Evolutionary conservation across 176 grass and related monocot genomes (phyloP), one percentile per base, ranked within the genome.

Genomic region (Avena sativa): DNA sequence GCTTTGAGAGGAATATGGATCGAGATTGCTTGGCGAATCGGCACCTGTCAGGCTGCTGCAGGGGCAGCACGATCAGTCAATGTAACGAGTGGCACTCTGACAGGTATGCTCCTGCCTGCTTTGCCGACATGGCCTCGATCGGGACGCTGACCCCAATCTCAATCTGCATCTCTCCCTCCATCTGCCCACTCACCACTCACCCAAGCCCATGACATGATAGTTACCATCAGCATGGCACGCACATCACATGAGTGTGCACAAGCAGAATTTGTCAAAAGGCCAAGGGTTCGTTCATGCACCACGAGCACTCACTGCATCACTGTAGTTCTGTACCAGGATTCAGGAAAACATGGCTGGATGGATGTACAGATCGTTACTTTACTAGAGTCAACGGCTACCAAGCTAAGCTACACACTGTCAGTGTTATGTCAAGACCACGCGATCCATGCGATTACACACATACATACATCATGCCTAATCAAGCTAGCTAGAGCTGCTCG

Each of bases 71-170:
- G 14, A 30, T 48, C 58, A 80, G 43, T 14, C 10, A 52, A 36
- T 12, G 63, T 0, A 17, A 1, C 1, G 48, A 60, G 19, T 78
- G 79, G 78, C 30, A 86, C 40, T 67, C 63, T 80, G 85, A 84
- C 49, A 91, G 50, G 79, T 50, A 60, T 43, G 60, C 85, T 87
- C 65, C 67, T 84, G 80, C 65, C 58, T 68, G 56, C 81, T 5
- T 44, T 81, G 89, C 80, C 89, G 89, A 91, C 81, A 87, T 87
- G 68, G 81, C 79, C 40, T 90, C 68, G 40, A 43, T 43, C 40
- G 26, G 78, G 63, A 34, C 84, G 34, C 71, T 71, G 84, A 88
- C 46, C 46, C 57, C 53, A 28, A 28, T 1, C 28, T 28, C 71
- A 61, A 66, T 30, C 25, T 77, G 81, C 12, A 13, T 55, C 11